These are phyloP conservation scores for Chondrus crispus DNA, from an alignment of 23 red algal species.

Conservation along the genomic window DNA sequence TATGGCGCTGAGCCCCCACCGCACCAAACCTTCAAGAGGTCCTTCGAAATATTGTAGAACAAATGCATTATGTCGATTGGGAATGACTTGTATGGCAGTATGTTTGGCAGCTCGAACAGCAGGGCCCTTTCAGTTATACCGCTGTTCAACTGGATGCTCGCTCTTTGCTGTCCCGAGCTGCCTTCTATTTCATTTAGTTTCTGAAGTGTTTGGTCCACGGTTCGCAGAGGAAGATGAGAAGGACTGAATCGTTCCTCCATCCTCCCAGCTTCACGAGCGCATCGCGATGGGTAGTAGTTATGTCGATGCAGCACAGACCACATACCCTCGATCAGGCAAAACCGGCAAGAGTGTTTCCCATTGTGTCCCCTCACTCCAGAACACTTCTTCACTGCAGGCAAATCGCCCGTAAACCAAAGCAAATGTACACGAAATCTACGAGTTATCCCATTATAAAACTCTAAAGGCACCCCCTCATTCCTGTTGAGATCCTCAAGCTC, in stretches of 20 bases:
- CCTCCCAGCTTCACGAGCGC: background rate
- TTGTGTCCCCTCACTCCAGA: slow-evolving; percentile 10
- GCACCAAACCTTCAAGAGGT: background rate
- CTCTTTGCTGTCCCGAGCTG: background rate
- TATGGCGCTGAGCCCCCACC: background rate
- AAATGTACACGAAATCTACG: background rate
- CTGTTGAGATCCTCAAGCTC: background rate
- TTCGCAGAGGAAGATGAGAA: background rate
- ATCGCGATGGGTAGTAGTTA: background rate
- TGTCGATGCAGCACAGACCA: background rate
- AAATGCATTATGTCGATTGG: slow-evolving; percentile 5
- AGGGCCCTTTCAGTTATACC: background rate
- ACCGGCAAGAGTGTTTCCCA: background rate
- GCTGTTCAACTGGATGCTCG: background rate
- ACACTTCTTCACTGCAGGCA: background rate
- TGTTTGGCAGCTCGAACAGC: background rate
- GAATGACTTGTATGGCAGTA: background rate
- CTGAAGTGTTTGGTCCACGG: background rate
- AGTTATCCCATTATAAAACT: background rate
- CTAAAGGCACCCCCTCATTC: background rate
- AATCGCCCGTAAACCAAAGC: background rate
- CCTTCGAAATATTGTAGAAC: background rate
- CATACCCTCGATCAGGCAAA: background rate
- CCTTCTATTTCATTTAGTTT: background rate
- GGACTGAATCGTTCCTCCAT: background rate